Percentiles rank a stretch among this genome's conserved stretches.
These are phyloP conservation scores for Fraxinus anomala DNA, from an alignment of 257 asterid genomes.

Conservation along the genomic window DNA sequence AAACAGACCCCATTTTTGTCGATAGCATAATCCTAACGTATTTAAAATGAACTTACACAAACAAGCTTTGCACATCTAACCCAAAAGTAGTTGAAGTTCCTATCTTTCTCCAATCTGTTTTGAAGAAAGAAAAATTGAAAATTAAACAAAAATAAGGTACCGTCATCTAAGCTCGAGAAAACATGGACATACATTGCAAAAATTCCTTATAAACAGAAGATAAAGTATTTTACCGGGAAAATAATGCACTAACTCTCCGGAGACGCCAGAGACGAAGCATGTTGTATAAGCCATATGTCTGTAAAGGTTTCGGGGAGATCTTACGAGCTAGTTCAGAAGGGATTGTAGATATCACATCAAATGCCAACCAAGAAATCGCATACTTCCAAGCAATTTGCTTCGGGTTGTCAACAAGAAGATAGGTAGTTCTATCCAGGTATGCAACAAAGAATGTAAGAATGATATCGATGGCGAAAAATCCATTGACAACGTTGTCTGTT, in stretches of 20 bases:
- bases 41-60: slow-evolving; percentile 59
- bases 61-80: slow-evolving; percentile 83
- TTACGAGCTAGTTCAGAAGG: slow-evolving; percentile 77
- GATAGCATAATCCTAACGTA: not conserved
- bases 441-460: slow-evolving; percentile 87
- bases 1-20: not conserved
- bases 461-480: slow-evolving; percentile 74
- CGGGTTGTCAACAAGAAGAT: slow-evolving; percentile 66
- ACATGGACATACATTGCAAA: not conserved
- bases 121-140: slow-evolving; percentile 15
- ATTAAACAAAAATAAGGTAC: not conserved
- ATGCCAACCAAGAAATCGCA: slow-evolving; percentile 53
- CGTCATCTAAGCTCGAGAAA: not conserved
- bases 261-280: slow-evolving; percentile 97
- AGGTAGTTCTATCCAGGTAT: slow-evolving; percentile 59
- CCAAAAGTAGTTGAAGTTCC: slow-evolving; percentile 85
- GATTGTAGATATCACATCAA: slow-evolving; percentile 72
- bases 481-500: slow-evolving; percentile 78
- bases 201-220: slow-evolving; percentile 5
- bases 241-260: slow-evolving; percentile 79
- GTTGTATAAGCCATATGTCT: slow-evolving; percentile 66
- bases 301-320: slow-evolving; percentile 56
- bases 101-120: slow-evolving; percentile 86
- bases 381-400: slow-evolving; percentile 65
- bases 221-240: slow-evolving; percentile 55